Evolutionary conservation across 371 early-diverging fungal species (phyloP).

Genomic region (Thermomucor indicae-seudaticae): DNA sequence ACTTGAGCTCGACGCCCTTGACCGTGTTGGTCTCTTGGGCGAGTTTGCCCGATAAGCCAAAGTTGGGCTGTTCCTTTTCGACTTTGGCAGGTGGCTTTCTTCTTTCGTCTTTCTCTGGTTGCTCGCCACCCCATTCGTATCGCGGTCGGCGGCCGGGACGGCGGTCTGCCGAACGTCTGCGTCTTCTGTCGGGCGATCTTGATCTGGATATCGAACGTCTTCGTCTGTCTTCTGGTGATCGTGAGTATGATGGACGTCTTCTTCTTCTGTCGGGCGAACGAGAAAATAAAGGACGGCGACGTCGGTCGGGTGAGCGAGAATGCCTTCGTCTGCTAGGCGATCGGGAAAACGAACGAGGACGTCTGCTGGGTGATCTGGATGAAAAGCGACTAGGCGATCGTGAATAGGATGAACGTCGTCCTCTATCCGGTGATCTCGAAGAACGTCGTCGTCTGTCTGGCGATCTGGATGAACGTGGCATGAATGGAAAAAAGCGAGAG

Average conservation of each 20-base stretch:
- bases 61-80: constrained; percentile 42
- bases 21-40: constrained; percentile 81
- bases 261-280: no score
- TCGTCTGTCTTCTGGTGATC: constrained; percentile 1
- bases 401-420: no score
- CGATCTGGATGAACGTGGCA: neutral
- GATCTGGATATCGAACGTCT: constrained; percentile 9
- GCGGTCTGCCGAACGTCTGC: neutral
- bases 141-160: neutral
- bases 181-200: no score
- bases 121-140: constrained; percentile 12
- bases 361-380: no score
- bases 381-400: no score
- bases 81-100: constrained; percentile 10
- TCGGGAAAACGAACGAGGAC: constrained; percentile 10
- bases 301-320: constrained; percentile 17
- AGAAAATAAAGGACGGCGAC: constrained; percentile 5
- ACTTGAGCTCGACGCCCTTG: constrained; percentile 85
- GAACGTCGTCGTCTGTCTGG: constrained; percentile 1
- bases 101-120: neutral
- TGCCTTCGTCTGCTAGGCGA: constrained; percentile 9
- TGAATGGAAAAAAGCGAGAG: no score
- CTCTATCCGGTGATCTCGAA: no score
- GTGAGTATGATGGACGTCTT: neutral
- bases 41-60: constrained; percentile 79